Conservation (phyloP, 2,329 filamentous ascomycete genomes). For the Cordyceps militaris region DNA sequence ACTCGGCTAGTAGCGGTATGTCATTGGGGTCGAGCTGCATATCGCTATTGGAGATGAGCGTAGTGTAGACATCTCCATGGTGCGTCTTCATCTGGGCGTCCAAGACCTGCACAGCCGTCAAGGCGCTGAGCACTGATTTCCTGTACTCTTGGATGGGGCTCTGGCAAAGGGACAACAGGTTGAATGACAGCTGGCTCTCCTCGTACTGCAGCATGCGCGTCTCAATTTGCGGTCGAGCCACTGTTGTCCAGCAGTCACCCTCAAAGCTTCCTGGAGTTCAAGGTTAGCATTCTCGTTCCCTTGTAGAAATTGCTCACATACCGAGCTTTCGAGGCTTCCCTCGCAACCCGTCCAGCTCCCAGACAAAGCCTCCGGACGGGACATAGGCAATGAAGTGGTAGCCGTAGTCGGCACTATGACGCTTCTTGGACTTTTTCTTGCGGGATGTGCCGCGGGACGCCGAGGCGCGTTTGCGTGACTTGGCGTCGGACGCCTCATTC, state of each 20-base stretch:
- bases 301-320: slow-evolving; percentile 14
- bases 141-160: slow-evolving; percentile 51
- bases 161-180: slow-evolving; percentile 65
- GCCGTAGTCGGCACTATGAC: slow-evolving; percentile 50
- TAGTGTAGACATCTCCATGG: background rate
- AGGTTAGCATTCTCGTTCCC: background rate
- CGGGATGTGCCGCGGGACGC: slow-evolving; percentile 25
- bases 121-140: slow-evolving; percentile 37
- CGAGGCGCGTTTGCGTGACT: slow-evolving; percentile 22
- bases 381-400: slow-evolving; percentile 92
- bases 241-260: slow-evolving; percentile 54
- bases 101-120: slow-evolving; percentile 34
- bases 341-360: slow-evolving; percentile 85
- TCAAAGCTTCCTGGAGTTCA: slow-evolving; percentile 18
- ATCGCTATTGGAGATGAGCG: slow-evolving; percentile 1
- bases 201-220: slow-evolving; percentile 61
- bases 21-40: background rate
- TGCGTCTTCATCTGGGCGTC: slow-evolving; percentile 23
- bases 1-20: background rate
- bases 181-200: slow-evolving; percentile 64
- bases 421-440: slow-evolving; percentile 30
- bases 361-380: slow-evolving; percentile 64
- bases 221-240: slow-evolving; percentile 58
- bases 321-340: slow-evolving; percentile 48
- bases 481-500: slow-evolving; percentile 41